Evolutionary conservation across 2,329 filamentous ascomycete species (phyloP).

Genomic region (Colletotrichum abscissum): DNA sequence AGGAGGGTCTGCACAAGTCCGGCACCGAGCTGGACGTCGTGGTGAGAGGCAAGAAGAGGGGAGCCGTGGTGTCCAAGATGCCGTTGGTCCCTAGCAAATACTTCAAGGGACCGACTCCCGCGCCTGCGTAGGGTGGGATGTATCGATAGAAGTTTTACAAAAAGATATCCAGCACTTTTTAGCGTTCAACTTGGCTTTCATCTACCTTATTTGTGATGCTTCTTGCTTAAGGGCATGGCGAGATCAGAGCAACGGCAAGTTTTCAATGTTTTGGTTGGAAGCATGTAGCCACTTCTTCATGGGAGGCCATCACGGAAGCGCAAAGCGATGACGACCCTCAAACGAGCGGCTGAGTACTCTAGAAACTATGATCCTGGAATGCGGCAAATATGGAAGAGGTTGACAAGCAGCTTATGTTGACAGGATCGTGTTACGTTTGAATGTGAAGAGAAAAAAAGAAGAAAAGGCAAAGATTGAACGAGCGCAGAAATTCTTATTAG

Average conservation of each 20-base stretch:
- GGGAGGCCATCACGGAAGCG: slow-evolving; percentile 52
- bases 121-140: slow-evolving; percentile 29
- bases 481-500: slow-evolving; percentile 29
- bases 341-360: slow-evolving; percentile 36
- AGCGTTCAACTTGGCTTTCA: neutral
- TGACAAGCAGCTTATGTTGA: slow-evolving; percentile 23
- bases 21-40: slow-evolving; percentile 84
- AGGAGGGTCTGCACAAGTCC: slow-evolving; percentile 82
- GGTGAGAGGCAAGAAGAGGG: slow-evolving; percentile 80
- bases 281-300: slow-evolving; percentile 42
- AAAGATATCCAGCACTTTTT: slow-evolving; percentile 17
- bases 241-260: neutral
- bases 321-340: slow-evolving; percentile 54
- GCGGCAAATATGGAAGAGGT: slow-evolving; percentile 30
- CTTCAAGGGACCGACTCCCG: slow-evolving; percentile 59
- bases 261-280: slow-evolving; percentile 1
- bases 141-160: slow-evolving; percentile 24
- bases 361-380: slow-evolving; percentile 30
- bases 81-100: slow-evolving; percentile 88
- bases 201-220: neutral
- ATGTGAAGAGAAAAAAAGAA: slow-evolving; percentile 15
- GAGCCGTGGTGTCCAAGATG: slow-evolving; percentile 86
- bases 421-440: slow-evolving; percentile 34
- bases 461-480: neutral
- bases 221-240: neutral